Percentiles rank a stretch among this genome's conserved stretches.
phyloP scores from a whole-genome alignment of 1,139 yeast genomes.

The Debaryomyces sp. region DNA sequence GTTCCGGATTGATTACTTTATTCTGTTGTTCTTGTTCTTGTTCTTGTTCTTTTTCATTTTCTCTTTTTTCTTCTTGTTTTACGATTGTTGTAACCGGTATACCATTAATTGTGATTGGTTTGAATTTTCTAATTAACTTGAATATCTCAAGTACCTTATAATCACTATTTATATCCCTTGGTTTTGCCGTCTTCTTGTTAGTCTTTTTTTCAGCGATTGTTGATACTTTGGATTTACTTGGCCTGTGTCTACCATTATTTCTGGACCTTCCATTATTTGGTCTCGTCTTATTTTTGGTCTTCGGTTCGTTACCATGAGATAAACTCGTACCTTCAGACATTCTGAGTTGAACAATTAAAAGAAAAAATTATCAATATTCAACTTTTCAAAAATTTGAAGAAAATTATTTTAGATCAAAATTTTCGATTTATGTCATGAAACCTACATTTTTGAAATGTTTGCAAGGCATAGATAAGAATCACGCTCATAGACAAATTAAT shows the following conservation, averaged over 20 bases:
- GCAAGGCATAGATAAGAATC: not conserved
- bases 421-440: not conserved
- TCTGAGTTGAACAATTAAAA: not conserved
- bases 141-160: constrained; percentile 25
- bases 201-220: not conserved
- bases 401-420: not conserved
- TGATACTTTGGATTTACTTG: not conserved
- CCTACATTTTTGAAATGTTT: not conserved
- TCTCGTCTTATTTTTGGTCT: not conserved
- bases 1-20: constrained; percentile 11
- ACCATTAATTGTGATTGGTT: constrained; percentile 40
- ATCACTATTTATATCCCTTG: not conserved
- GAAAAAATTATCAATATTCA: not conserved
- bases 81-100: constrained; percentile 23
- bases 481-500: constrained; percentile 6
- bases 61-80: constrained; percentile 17
- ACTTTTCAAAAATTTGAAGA: not conserved
- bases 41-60: too few relatives aligned
- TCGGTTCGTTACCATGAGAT: not conserved
- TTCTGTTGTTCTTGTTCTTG: constrained; percentile 12
- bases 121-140: constrained; percentile 29
- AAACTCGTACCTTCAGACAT: not conserved
- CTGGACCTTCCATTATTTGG: not conserved
- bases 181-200: constrained; percentile 3
- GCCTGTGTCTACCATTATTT: not conserved